These are phyloP conservation scores for Colletotrichum sp. DNA, from an alignment of 2,329 filamentous ascomycete genomes.

Conservation along the genomic window DNA sequence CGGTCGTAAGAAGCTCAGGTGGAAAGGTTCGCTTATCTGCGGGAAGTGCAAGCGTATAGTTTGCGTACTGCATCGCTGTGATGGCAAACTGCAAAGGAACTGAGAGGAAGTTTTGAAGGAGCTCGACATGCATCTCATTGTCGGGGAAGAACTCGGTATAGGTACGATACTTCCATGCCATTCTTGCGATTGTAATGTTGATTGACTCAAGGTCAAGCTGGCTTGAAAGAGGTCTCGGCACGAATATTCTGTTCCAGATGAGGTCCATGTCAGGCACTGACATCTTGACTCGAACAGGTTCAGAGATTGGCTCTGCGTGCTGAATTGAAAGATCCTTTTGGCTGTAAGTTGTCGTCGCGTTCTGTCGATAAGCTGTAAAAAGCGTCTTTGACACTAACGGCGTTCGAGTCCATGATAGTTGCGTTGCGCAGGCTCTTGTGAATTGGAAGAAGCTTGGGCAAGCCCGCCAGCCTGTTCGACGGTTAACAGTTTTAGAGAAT, in stretches of 20 bases:
- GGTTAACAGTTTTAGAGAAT: background rate
- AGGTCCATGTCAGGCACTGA: conserved; percentile 10
- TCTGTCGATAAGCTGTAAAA: conserved; percentile 22
- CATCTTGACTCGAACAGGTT: background rate
- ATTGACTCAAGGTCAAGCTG: conserved; percentile 15
- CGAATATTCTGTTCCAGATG: conserved; percentile 18
- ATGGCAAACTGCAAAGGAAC: conserved; percentile 24
- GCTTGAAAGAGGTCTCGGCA: background rate
- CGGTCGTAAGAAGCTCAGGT: conserved; percentile 14
- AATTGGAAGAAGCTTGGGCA: conserved; percentile 19
- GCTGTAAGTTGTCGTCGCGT: conserved; percentile 21
- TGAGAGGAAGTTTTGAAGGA: conserved; percentile 23
- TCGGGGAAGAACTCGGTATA: conserved; percentile 23
- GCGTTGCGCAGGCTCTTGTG: conserved; percentile 8
- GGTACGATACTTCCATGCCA: conserved; percentile 25
- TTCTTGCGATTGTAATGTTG: conserved; percentile 17
- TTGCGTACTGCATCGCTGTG: conserved; percentile 21
- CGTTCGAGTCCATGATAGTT: conserved; percentile 8
- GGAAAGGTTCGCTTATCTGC: conserved; percentile 15
- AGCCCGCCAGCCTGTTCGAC: conserved; percentile 16
- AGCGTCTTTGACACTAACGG: conserved; percentile 17
- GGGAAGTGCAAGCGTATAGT: conserved; percentile 18
- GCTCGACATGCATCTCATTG: conserved; percentile 17
- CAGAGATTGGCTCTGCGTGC: conserved; percentile 8
- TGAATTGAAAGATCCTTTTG: conserved; percentile 22